A percentile compares a stretch with the other conserved stretches of the same genome.
These are phyloP conservation scores for Microcos paniculata DNA, from an alignment of 345 rosid species.

Conservation along the genomic window DNA sequence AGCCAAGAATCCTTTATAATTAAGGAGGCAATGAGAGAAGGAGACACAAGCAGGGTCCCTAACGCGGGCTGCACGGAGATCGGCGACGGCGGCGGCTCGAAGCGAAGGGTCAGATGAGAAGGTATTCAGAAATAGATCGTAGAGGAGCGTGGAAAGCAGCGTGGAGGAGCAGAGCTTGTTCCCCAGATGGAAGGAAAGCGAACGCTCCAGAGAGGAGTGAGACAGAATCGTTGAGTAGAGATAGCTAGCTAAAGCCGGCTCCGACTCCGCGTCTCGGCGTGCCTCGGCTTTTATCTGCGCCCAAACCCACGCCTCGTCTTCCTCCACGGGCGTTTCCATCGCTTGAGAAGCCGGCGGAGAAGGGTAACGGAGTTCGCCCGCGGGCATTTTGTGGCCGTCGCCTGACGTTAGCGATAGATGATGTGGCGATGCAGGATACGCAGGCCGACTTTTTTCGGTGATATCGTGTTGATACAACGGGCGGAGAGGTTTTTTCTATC, in stretches of 20 bases:
- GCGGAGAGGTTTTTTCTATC: no score
- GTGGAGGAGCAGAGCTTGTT: conserved; percentile 99
- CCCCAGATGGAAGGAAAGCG: conserved; percentile 86
- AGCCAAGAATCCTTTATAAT: conserved; percentile 93
- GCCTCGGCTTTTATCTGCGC: conserved; percentile 88
- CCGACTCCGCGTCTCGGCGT: conserved; percentile 85
- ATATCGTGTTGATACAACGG: background rate
- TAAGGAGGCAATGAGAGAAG: conserved; percentile 94
- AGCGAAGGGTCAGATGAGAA: conserved; percentile 75
- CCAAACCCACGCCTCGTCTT: conserved; percentile 78
- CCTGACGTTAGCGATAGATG: background rate
- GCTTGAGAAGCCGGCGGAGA: conserved; percentile 27
- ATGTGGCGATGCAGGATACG: background rate
- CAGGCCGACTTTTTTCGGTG: background rate
- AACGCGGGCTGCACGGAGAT: conserved; percentile 78
- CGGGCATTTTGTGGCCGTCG: conserved; percentile 67
- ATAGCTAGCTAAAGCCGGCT: conserved; percentile 94
- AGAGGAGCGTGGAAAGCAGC: conserved; percentile 85
- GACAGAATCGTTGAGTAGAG: conserved; percentile 94
- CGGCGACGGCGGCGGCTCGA: conserved; percentile 85
- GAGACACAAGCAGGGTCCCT: conserved; percentile 97
- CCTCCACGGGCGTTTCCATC: conserved; percentile 29
- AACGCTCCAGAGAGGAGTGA: conserved; percentile 84
- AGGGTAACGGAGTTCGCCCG: conserved; percentile 50
- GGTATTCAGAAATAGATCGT: conserved; percentile 86